Evolutionary conservation across 2,329 filamentous ascomycete genomes (phyloP).

Genomic region (Penicillium olsonii): DNA sequence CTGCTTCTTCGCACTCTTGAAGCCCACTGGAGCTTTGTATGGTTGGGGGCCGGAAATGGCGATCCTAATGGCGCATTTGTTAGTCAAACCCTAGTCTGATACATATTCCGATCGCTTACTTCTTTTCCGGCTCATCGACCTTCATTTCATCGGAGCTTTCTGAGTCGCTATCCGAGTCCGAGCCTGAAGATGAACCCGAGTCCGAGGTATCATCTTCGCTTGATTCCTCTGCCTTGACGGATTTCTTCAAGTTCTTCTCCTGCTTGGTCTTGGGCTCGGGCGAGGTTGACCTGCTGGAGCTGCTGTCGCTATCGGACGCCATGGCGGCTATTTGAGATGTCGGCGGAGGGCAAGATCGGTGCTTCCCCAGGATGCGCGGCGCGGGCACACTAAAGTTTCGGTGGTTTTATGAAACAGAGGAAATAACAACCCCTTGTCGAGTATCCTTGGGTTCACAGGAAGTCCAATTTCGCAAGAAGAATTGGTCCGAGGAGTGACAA

Average conservation of each 20-base stretch:
- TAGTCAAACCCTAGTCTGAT: not conserved
- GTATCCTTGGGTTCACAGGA: not conserved
- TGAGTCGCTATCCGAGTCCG: constrained; percentile 18
- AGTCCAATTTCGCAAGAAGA: constrained; percentile 5
- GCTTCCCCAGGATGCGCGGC: constrained; percentile 1
- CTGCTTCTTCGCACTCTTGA: constrained; percentile 40
- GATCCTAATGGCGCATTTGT: constrained; percentile 8
- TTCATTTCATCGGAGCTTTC: constrained; percentile 24
- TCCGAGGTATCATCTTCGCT: constrained; percentile 20
- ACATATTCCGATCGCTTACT: constrained; percentile 11
- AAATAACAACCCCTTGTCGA: not conserved
- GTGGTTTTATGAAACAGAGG: not conserved
- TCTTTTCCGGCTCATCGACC: constrained; percentile 16
- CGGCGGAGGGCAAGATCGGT: no score
- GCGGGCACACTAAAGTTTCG: not conserved
- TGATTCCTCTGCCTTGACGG: constrained; percentile 21
- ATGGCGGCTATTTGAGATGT: constrained; percentile 15
- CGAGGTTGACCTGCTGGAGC: constrained; percentile 30
- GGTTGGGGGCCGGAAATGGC: constrained; percentile 33
- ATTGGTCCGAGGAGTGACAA: constrained; percentile 13
- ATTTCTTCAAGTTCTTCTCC: constrained; percentile 22
- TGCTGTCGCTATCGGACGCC: constrained; percentile 29
- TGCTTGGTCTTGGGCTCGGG: constrained; percentile 26
- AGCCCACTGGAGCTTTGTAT: constrained; percentile 47
- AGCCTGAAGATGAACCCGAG: constrained; percentile 20